Percentiles rank a stretch among this genome's conserved stretches.
phyloP scores from a whole-genome alignment of 768 basidiomycete genomes.

The Baorangia bicolor region DNA sequence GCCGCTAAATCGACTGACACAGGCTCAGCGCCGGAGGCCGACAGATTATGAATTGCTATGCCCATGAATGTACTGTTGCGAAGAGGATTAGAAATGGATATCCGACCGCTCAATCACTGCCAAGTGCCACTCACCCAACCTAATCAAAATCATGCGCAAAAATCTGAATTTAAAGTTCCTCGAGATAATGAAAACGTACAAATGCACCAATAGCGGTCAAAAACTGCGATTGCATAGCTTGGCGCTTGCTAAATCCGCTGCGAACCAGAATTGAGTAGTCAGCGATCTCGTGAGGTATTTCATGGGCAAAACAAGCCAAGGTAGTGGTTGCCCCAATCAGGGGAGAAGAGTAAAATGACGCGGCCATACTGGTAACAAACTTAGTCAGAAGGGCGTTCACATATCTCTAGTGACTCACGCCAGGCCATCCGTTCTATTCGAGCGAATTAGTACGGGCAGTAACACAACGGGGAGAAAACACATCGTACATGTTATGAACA shows the following conservation, averaged over 20 bases:
- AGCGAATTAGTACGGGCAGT: constrained; percentile 15
- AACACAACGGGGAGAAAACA: constrained; percentile 12
- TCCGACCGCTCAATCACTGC: neutral
- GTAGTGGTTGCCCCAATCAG: constrained; percentile 92
- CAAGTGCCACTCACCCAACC: constrained; percentile 33
- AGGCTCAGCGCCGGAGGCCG: constrained; percentile 46
- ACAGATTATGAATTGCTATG: constrained; percentile 77
- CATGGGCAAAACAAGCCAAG: constrained; percentile 93
- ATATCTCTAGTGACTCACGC: constrained; percentile 53
- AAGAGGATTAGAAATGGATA: constrained; percentile 3
- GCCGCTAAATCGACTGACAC: constrained; percentile 64
- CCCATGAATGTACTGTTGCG: constrained; percentile 76
- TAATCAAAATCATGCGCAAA: constrained; percentile 29
- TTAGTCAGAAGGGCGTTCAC: neutral
- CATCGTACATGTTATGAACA: constrained; percentile 81
- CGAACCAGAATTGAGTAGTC: constrained; percentile 92
- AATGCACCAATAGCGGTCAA: constrained; percentile 91
- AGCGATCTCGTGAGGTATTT: constrained; percentile 96
- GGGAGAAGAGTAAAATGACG: constrained; percentile 96
- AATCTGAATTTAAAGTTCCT: constrained; percentile 7
- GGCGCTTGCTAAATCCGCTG: constrained; percentile 85
- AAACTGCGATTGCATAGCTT: constrained; percentile 94
- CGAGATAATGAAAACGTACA: constrained; percentile 41
- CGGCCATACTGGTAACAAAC: constrained; percentile 67
- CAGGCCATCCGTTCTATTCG: constrained; percentile 81